Percentiles rank a stretch among this genome's conserved stretches.
phyloP scores from a whole-genome alignment of 495 filamentous ascomycete genomes.

The Penicillium atrosanguineum region DNA sequence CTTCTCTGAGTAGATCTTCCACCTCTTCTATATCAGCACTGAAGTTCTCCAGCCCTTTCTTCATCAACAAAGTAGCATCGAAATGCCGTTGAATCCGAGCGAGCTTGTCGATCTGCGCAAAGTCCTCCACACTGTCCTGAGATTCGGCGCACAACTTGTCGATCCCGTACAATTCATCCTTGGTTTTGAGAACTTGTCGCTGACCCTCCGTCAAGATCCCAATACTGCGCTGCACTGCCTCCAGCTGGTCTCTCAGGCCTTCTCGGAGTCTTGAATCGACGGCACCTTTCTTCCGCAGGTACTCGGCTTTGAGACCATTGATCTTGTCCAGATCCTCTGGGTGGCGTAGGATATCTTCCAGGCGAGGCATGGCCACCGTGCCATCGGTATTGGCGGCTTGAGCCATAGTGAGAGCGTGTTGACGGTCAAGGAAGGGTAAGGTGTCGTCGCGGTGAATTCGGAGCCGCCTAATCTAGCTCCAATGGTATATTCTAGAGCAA shows the following conservation, averaged over 20 bases:
- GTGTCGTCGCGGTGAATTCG: conserved; percentile 1
- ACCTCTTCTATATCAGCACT: conserved; percentile 70
- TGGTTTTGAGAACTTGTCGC: conserved; percentile 80
- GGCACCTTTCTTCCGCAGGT: conserved; percentile 87
- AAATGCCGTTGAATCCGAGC: conserved; percentile 95
- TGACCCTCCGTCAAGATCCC: conserved; percentile 80
- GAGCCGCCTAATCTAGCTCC: conserved; percentile 6
- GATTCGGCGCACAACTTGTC: conserved; percentile 95
- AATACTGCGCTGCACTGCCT: conserved; percentile 90
- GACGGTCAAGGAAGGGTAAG: background rate
- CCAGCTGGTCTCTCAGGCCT: conserved; percentile 84
- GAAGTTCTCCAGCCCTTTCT: conserved; percentile 81
- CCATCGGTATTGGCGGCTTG: conserved; percentile 35
- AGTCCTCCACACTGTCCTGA: conserved; percentile 94
- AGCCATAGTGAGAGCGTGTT: conserved; percentile 33
- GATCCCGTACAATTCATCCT: conserved; percentile 97
- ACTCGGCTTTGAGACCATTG: conserved; percentile 82
- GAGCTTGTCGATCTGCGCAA: conserved; percentile 91
- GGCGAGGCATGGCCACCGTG: conserved; percentile 43
- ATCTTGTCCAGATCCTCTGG: conserved; percentile 95
- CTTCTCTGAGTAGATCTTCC: conserved; percentile 70
- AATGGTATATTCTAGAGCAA: conserved; percentile 4
- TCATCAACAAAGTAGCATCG: conserved; percentile 86
- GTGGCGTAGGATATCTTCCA: conserved; percentile 58
- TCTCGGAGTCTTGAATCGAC: conserved; percentile 86